A percentile compares a stretch with the other conserved stretches of the same genome.
Conservation (phyloP, 2,329 filamentous ascomycete species). For the Pseudogymnoascus sp. region DNA sequence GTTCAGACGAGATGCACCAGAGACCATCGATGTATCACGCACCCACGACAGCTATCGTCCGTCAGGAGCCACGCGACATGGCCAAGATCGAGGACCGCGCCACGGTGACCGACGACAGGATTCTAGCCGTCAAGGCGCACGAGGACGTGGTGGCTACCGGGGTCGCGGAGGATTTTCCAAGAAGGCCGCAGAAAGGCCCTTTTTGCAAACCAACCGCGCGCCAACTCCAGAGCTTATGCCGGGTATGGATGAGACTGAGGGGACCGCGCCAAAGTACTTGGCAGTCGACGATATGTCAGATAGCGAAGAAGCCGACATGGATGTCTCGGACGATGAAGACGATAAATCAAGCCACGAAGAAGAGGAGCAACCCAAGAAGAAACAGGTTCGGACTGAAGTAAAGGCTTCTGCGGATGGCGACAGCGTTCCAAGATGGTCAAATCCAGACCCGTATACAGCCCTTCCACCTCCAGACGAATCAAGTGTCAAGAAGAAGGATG, state of each 20-base stretch:
- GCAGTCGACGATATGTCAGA: constrained; percentile 52
- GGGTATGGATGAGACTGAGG: constrained; percentile 26
- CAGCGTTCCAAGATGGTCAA: constrained; percentile 74
- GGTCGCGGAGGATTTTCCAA: constrained; percentile 20
- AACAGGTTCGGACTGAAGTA: constrained; percentile 33
- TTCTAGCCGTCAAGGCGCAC: not conserved
- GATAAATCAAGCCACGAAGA: constrained; percentile 28
- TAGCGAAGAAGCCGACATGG: constrained; percentile 54
- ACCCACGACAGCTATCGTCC: constrained; percentile 18
- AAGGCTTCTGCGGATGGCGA: constrained; percentile 34
- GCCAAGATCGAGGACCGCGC: constrained; percentile 1
- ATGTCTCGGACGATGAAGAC: constrained; percentile 43
- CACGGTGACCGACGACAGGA: not conserved
- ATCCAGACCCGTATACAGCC: constrained; percentile 87
- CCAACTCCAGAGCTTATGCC: constrained; percentile 29
- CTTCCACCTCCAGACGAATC: constrained; percentile 71
- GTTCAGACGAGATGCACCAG: constrained; percentile 26
- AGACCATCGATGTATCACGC: constrained; percentile 19
- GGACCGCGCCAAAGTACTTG: constrained; percentile 40
- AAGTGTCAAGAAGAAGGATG: constrained; percentile 69
- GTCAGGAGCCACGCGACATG: constrained; percentile 18
- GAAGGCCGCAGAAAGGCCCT: constrained; percentile 26
- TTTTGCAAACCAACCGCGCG: constrained; percentile 27
- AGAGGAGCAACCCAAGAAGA: constrained; percentile 33
- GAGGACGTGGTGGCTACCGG: constrained; percentile 20